Evolutionary conservation across 768 basidiomycete species (phyloP).

Genomic region (Rhodotorula babjevae): DNA sequence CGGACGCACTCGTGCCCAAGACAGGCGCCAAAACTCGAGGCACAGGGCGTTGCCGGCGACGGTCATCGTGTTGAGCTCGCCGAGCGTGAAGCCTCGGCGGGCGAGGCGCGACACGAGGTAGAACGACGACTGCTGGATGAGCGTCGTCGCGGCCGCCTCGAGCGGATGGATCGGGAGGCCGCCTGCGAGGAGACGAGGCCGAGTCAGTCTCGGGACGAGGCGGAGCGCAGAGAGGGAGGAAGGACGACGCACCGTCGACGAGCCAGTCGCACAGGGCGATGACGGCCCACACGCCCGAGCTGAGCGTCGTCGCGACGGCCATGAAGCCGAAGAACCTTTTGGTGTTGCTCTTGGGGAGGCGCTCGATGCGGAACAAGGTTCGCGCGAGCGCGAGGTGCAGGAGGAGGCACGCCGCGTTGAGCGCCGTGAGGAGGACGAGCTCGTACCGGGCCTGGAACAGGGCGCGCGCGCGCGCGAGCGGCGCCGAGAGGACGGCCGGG

Average conservation of each 20-base stretch:
- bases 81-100: constrained; percentile 89
- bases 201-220: not conserved
- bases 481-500: not conserved
- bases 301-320: constrained; percentile 29
- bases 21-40: constrained; percentile 80
- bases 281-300: constrained; percentile 13
- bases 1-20: constrained; percentile 65
- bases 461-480: not conserved
- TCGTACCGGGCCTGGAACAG: constrained; percentile 37
- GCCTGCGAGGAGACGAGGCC: not conserved
- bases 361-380: constrained; percentile 39
- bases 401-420: constrained; percentile 39
- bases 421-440: constrained; percentile 39
- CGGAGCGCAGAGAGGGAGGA: not conserved
- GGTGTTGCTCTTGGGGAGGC: constrained; percentile 40
- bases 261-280: constrained; percentile 41
- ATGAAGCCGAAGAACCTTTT: constrained; percentile 43
- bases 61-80: constrained; percentile 82
- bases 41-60: constrained; percentile 81
- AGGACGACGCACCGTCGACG: constrained; percentile 44
- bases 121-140: constrained; percentile 86
- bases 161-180: constrained; percentile 36
- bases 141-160: constrained; percentile 46
- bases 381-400: constrained; percentile 38
- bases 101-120: constrained; percentile 85